Percentiles rank a stretch among this genome's conserved stretches.
phyloP scores from a whole-genome alignment of 192 early-diverging fungal species.

The Coemansia sp. region DNA sequence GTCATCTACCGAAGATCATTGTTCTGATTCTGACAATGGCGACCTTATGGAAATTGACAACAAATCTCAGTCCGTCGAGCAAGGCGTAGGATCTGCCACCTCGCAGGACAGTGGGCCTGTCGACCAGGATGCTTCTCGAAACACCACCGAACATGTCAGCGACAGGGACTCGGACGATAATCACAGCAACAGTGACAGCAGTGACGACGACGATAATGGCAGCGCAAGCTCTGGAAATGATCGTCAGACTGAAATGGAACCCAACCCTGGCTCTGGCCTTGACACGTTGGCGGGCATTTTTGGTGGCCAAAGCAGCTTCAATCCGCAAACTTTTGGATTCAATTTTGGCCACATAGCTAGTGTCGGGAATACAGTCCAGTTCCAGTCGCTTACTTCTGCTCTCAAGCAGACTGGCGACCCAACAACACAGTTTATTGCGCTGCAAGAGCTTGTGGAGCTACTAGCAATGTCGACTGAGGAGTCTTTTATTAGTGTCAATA shows the following conservation, averaged over 20 bases:
- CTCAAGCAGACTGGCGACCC: conserved; percentile 61
- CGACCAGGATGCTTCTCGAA: background rate
- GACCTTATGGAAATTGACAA: background rate
- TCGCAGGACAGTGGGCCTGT: background rate
- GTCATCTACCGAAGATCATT: background rate
- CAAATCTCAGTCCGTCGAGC: background rate
- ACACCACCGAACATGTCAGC: background rate
- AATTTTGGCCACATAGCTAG: conserved; percentile 18
- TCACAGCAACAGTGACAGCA: background rate
- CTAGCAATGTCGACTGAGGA: conserved; percentile 79
- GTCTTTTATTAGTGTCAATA: conserved; percentile 63
- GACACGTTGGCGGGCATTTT: conserved; percentile 4
- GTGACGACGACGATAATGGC: background rate
- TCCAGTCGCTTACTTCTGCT: conserved; percentile 61
- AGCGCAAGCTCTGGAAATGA: background rate
- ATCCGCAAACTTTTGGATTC: conserved; percentile 11
- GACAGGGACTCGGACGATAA: background rate
- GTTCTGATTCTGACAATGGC: background rate
- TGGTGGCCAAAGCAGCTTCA: conserved; percentile 5
- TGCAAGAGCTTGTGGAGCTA: conserved; percentile 80
- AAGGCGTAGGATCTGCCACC: background rate
- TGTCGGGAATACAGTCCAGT: conserved; percentile 40
- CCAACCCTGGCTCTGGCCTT: background rate
- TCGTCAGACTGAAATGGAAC: background rate
- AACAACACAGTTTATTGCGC: conserved; percentile 73